Conservation (phyloP, 305 asterid genomes). For the Stenogyne calaminthoides region DNA sequence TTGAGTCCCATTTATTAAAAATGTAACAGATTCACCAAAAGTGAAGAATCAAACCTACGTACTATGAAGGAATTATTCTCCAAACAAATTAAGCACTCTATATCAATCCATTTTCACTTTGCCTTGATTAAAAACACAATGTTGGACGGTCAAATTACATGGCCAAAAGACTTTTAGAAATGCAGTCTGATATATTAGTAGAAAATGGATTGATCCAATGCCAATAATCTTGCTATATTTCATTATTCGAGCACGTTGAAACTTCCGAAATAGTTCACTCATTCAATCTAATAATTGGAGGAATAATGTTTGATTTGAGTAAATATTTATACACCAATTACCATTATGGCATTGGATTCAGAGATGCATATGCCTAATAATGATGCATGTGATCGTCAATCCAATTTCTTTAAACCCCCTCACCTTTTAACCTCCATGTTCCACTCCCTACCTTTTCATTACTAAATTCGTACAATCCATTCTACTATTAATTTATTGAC, state of each 20-base stretch:
- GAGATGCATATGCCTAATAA: slow-evolving; percentile 50
- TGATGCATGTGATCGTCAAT: slow-evolving; percentile 57
- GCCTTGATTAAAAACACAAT: too few species aligned
- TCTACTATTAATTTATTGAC: neutral
- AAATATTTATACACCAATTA: neutral
- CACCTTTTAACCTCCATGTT: slow-evolving; percentile 44
- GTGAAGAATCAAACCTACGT: too few species aligned
- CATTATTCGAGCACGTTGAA: slow-evolving; percentile 20
- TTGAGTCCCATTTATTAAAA: too few species aligned
- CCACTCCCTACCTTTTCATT: slow-evolving; percentile 28
- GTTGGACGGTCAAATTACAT: too few species aligned
- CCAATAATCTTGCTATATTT: neutral
- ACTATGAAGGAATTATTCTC: too few species aligned
- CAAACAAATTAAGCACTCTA: too few species aligned
- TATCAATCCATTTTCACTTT: too few species aligned
- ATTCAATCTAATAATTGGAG: slow-evolving; percentile 40
- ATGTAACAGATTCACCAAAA: too few species aligned
- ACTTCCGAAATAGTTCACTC: slow-evolving; percentile 18
- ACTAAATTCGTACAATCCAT: slow-evolving; percentile 27
- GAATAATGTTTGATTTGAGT: slow-evolving; percentile 24
- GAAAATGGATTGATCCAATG: too few species aligned
- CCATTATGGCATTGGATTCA: slow-evolving; percentile 35
- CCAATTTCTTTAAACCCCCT: slow-evolving; percentile 33
- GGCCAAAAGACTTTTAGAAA: too few species aligned
- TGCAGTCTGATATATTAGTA: too few species aligned